A percentile compares a stretch with the other conserved stretches of the same genome.
These are phyloP conservation scores for Brassica nigra DNA, from an alignment of 345 rosid genomes.

Conservation along the genomic window DNA sequence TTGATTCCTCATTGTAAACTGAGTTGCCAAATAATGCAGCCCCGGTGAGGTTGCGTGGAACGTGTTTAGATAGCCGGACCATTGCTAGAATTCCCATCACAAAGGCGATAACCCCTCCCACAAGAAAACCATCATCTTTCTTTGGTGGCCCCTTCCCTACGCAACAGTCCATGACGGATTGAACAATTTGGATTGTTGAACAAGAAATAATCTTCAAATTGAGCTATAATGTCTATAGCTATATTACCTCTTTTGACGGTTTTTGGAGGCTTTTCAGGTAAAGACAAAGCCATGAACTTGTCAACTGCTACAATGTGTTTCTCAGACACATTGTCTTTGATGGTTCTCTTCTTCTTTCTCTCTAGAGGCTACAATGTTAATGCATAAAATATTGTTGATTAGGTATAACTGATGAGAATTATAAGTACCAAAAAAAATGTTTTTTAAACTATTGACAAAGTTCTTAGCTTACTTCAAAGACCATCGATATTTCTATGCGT, in stretches of 20 bases:
- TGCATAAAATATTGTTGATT: not conserved
- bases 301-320: slow-evolving; percentile 45
- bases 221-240: not conserved
- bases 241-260: not conserved
- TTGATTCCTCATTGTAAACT: slow-evolving; percentile 5
- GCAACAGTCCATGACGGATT: not conserved
- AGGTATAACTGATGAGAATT: not conserved
- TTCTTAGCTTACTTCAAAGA: slow-evolving; percentile 35
- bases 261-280: slow-evolving; percentile 36
- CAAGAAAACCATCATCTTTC: slow-evolving; percentile 37
- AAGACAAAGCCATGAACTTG: slow-evolving; percentile 49
- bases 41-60: slow-evolving; percentile 61
- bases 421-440: not conserved
- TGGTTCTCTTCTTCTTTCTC: slow-evolving; percentile 25
- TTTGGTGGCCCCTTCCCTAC: slow-evolving; percentile 31
- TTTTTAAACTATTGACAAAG: not conserved
- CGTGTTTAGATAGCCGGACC: slow-evolving; percentile 57
- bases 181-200: not conserved
- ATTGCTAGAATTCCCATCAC: slow-evolving; percentile 65
- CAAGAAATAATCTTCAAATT: not conserved
- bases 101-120: slow-evolving; percentile 60
- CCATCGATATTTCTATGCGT: slow-evolving; percentile 21
- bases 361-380: slow-evolving; percentile 25
- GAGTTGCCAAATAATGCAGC: slow-evolving; percentile 51
- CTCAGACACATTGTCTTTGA: slow-evolving; percentile 24